A percentile compares a stretch with the other conserved stretches of the same genome.
Conservation (phyloP, 1,139 yeast species). For the Diutina catenulata region DNA sequence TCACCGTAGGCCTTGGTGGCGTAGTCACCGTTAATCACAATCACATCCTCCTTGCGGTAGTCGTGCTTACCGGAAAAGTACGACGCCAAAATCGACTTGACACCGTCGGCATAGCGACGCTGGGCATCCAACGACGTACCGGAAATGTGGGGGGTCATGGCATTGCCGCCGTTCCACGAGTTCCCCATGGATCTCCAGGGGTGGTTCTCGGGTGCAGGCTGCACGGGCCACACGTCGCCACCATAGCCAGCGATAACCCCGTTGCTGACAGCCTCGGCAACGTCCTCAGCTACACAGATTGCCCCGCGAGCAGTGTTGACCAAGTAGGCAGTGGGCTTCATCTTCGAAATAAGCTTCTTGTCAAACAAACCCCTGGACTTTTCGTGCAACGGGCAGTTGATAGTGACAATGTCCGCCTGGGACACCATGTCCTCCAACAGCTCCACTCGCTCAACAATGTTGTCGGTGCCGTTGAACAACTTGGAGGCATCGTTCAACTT, state of each 20-base stretch:
- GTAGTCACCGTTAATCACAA: constrained; percentile 60
- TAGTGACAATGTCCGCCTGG: constrained; percentile 62
- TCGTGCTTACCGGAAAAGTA: constrained; percentile 53
- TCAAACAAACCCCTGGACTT: constrained; percentile 56
- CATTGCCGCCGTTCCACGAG: constrained; percentile 59
- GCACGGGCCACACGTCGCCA: constrained; percentile 78
- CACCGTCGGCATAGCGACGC: constrained; percentile 60
- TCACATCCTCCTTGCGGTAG: constrained; percentile 64
- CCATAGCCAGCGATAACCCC: constrained; percentile 74
- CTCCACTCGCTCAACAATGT: constrained; percentile 47
- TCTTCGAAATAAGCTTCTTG: constrained; percentile 54
- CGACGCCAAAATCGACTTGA: constrained; percentile 48
- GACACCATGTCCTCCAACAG: constrained; percentile 56
- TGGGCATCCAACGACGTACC: constrained; percentile 80
- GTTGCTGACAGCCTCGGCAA: constrained; percentile 57
- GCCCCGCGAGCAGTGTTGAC: constrained; percentile 86
- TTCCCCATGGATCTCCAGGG: constrained; percentile 69
- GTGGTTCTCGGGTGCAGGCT: constrained; percentile 67
- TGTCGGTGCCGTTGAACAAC: constrained; percentile 25
- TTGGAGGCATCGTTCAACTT: constrained; percentile 33
- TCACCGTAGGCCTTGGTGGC: constrained; percentile 65
- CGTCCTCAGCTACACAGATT: constrained; percentile 59
- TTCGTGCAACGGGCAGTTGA: constrained; percentile 71
- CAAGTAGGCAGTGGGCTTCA: constrained; percentile 68
- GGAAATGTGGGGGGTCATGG: constrained; percentile 77